Base-by-base conservation (phyloP, 768 basidiomycete genomes). In the Pulveroboletus ravenelii region DNA sequence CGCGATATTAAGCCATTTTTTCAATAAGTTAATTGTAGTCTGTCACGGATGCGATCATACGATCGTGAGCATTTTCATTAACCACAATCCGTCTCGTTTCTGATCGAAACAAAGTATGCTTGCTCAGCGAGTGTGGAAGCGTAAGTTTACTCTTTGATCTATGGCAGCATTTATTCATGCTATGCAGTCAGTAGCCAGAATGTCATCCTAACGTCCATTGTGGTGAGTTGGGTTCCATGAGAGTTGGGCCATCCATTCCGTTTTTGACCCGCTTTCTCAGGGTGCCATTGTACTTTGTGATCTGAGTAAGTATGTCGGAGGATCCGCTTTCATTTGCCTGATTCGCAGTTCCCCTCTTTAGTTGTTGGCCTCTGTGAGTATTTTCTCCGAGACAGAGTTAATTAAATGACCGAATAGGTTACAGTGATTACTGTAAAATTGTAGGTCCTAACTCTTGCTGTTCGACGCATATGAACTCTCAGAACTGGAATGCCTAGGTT, bases 391-490 rank as follows among this genome's bases (percentile, higher is more conserved):
- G 35, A 37, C 7, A 12, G 18, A 12, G 18, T 14, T 2, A 30
- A 32, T n/a, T 36, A 41, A 15, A n/a, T 32, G 9, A 25, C 42
- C 48, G 25, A 46, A 41, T 5, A 15, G 1, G 13, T 51, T 34
- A 12, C 45, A 82, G 81, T 69, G 35, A 78, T 81, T 50, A 74
- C 79, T 1, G 66, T 64, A 29, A 78, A 77, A 70, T 74, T 73
- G 78, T 81, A 53, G 48, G 77, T 51, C 30, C 23, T 17, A 39
- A 35, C 20, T 41, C 13, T 17, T 35, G 15, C 23, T 39, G 20
- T 30, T n/a, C 5, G 25, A 29, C 39, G 38, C 15, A 4, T 34
- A 34, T 30, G 2, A 52, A 43, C 15, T 8, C 41, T 47, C 7
- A 13, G 12, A 32, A n/a, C 14, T 35, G 38, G 12, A 23, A 23